Evolutionary conservation across 2,329 filamentous ascomycete species (phyloP), one percentile per base, ranked within the genome.

Genomic region (Ploettnerulaceae sp.): DNA sequence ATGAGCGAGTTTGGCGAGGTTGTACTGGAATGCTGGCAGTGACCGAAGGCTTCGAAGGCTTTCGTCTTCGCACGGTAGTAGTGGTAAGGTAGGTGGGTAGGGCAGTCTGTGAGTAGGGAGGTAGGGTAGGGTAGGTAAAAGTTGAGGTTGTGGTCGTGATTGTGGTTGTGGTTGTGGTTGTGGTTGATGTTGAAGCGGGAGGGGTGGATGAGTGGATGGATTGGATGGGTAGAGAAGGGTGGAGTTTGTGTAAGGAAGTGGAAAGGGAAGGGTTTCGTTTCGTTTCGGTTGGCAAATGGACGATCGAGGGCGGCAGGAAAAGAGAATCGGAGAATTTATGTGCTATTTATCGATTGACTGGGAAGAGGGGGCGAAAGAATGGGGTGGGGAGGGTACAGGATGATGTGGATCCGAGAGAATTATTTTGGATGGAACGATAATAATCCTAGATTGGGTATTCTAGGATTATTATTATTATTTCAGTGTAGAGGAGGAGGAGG

Each of bases 301-400:
- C 36, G 36, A 39, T 39, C 36, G 14, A 18, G n/a, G 17, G 32
- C 32, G 15, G 3, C 17, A 35, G 17, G 17, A 35, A 35, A 18
- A 35, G 32, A 21, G 36, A 39, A 25, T 39, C 37, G 37, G 37
- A 40, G 37, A 31, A n/a, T 31, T 40, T n/a, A 40, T 40, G 20
- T 40, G 25, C 37, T 40, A n/a, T 40, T 29, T 31, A 29, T 31
- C 9, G 31, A 33, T 18, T 40, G 20, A 8, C 25, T 31, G 26
- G 11, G 25, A 26, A 26, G 25, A 18, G 31, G 37, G 37, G 37
- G 36, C 25, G 25, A 31, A 15, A 26, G 31, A 31, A 20, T 12
- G 11, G 22, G 22, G 28, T 24, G 37, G 31, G 25, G 25, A 40
- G n/a, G n/a, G n/a, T n/a, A n/a, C n/a, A n/a, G n/a, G n/a, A n/a